Evolutionary conservation across 331 rosid genomes (phyloP).

Genomic region (Arachis monticola): DNA sequence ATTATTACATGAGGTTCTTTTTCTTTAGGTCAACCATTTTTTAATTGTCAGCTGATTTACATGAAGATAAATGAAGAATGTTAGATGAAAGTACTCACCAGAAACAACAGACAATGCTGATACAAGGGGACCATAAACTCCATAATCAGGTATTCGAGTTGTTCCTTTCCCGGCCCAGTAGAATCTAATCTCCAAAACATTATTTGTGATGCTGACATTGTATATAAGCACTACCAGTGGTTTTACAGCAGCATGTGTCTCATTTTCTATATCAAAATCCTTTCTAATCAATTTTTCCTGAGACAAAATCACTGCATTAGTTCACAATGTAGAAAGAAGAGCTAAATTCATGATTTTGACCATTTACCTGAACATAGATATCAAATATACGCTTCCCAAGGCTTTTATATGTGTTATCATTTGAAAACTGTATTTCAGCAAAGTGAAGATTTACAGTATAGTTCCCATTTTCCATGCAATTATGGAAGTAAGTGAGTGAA

Average conservation of each 20-base stretch:
- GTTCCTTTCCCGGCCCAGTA: slow-evolving; percentile 32
- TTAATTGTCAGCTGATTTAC: too few species aligned
- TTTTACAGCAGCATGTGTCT: slow-evolving; percentile 49
- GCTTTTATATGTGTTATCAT: slow-evolving; percentile 50
- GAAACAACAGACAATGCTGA: slow-evolving; percentile 74
- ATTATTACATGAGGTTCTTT: neutral
- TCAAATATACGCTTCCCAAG: slow-evolving; percentile 70
- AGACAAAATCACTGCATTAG: slow-evolving; percentile 18
- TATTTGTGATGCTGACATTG: slow-evolving; percentile 51
- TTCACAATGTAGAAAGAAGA: slow-evolving; percentile 35
- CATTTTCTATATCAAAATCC: slow-evolving; percentile 64
- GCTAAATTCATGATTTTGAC: slow-evolving; percentile 10
- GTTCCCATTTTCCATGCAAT: slow-evolving; percentile 73
- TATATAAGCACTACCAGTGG: slow-evolving; percentile 43
- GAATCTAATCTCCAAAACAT: slow-evolving; percentile 63
- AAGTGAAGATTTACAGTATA: slow-evolving; percentile 67
- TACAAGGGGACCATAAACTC: slow-evolving; percentile 76
- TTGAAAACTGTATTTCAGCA: slow-evolving; percentile 67
- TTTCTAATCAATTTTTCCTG: slow-evolving; percentile 56
- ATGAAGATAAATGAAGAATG: neutral
- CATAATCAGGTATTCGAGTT: slow-evolving; percentile 63
- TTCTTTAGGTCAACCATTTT: neutral
- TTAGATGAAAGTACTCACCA: slow-evolving; percentile 45
- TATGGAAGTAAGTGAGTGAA: slow-evolving; percentile 71
- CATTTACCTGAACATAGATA: slow-evolving; percentile 69